Base-by-base conservation (phyloP, 345 rosid genomes). In the Arabidopsis arenosa region DNA sequence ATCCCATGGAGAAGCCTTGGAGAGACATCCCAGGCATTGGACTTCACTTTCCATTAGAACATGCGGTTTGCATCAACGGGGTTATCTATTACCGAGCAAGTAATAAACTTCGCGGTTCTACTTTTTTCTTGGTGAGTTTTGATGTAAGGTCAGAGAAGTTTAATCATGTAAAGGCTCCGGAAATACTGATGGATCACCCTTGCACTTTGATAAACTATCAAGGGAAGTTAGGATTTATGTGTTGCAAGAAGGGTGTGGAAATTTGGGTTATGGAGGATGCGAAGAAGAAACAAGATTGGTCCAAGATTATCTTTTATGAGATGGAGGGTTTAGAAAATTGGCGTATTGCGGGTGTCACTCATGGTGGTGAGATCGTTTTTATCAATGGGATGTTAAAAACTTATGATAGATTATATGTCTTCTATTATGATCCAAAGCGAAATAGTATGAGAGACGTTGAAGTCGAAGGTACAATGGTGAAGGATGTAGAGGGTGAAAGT, bases 181-280 rank as follows among this genome's bases (percentile, higher is more conserved):
- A 39, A 61, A 7, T 13, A 43, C 12, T 12, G 6, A 62, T 14
- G 11, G 37, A 26, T 13, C 1, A 1, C 0, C 0, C 0, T 9
- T 43, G 3, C 4, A 1, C 4, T 14, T 2, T 63, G 4, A 26
- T 63, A 26, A 7, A 63, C 14, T 63, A 63, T 8, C 3, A 36
- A 66, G 47, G 36, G 59, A 66, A 66, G 14, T 7, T 66, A 49
- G 58, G 70, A 11, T 2, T 18, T 4, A 4, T 35, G 0, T 35
- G 32, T 18, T 12, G 14, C 35, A 0, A 2, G 12, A 11, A 48
- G 0, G 6, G 71, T 5, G 6, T 49, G 8, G 71, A 51, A 4
- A 66, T 49, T 5, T 48, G 70, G 58, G 70, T 49, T 65, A 36
- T 17, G 70, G 57, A 66, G 8, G 58, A 66, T 49, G 17, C 6